Base-by-base conservation (phyloP, 2,329 filamentous ascomycete genomes). In the Rhinocladiella mackenziei region DNA sequence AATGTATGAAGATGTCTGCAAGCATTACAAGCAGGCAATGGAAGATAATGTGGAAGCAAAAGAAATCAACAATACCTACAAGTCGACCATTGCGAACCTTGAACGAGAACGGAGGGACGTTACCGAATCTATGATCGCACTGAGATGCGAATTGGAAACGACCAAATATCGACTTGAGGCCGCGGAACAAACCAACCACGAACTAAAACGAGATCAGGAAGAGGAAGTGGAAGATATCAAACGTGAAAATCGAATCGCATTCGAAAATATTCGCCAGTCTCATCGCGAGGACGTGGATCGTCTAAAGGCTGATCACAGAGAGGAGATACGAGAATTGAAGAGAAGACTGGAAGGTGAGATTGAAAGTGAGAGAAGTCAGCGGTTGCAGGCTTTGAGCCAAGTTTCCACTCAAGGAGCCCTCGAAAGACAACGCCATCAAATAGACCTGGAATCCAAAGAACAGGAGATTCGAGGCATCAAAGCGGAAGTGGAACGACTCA, bases 21-120 rank as follows among this genome's bases (percentile, higher is more conserved):
- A 83, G 45, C 82, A 84, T 52, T 80, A 96, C 60, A 80, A 80
- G 46, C 75, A 76, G 22, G 81, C 84, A 15, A 75, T 83, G 8
- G 76, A 75, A 29, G 81, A 87, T 42, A 81, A 79, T 56, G 82
- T 77, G 44, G 76, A 74, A 4, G 72, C 88, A 49, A 87, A 91
- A 56, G 84, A 92, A 51, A 78, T 82, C 0, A 74, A 94, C 33
- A 79, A 83, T 11, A 57, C 86, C 7, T 84, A 86, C 54, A 94
- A 91, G 61, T 76, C 74, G 39, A 78, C 82, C 75, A 80, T 79
- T 30, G 67, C 65, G 32, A 78, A 82, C 47, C 66, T 83, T 19
- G 79, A 84, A 56, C 62, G 65, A 10, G 69, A 72, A 26, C 68
- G 71, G 33, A 65, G 70, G 17, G 66, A 76, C 37, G 60, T 81